Percentiles rank a stretch among this genome's conserved stretches.
Conservation (phyloP, 2,329 filamentous ascomycete genomes). For the Hyphodiscus sp. region DNA sequence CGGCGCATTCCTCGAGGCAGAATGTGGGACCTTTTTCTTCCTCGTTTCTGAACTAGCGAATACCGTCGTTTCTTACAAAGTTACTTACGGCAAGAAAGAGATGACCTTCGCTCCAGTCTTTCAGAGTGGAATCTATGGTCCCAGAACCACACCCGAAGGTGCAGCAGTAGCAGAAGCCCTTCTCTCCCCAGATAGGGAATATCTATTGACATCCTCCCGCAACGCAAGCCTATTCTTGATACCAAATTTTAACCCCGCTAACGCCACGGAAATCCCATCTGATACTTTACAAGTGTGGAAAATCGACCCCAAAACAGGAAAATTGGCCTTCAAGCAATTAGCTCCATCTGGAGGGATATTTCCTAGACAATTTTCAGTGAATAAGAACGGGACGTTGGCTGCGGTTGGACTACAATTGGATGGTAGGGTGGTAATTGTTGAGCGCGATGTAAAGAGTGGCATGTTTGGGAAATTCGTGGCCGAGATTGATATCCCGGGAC, state of each 20-base stretch:
- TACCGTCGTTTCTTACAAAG: constrained; percentile 44
- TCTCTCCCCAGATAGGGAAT: constrained; percentile 52
- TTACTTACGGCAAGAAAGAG: constrained; percentile 41
- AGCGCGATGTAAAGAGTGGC: constrained; percentile 36
- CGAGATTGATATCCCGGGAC: constrained; percentile 15
- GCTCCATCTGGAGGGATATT: constrained; percentile 38
- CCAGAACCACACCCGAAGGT: constrained; percentile 34
- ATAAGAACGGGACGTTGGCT: constrained; percentile 37
- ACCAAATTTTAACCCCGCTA: constrained; percentile 38
- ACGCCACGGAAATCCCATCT: constrained; percentile 43
- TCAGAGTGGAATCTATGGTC: constrained; percentile 42
- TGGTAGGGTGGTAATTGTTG: constrained; percentile 35
- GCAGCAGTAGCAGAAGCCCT: constrained; percentile 49
- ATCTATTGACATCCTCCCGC: constrained; percentile 63
- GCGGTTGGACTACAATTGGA: constrained; percentile 40
- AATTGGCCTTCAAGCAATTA: constrained; percentile 36
- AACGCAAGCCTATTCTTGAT: constrained; percentile 50
- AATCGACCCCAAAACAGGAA: constrained; percentile 42
- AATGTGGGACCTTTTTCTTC: constrained; percentile 30
- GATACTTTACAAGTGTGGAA: constrained; percentile 60
- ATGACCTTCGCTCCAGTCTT: constrained; percentile 43
- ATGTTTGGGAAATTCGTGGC: constrained; percentile 31
- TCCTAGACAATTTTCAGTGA: constrained; percentile 43
- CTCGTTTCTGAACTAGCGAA: constrained; percentile 42
- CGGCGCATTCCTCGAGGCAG: constrained; percentile 37